A percentile compares a stretch with the other conserved stretches of the same genome.
These are phyloP conservation scores for Sporopachydermia cereana DNA, from an alignment of 1,139 yeast genomes.

Conservation along the genomic window DNA sequence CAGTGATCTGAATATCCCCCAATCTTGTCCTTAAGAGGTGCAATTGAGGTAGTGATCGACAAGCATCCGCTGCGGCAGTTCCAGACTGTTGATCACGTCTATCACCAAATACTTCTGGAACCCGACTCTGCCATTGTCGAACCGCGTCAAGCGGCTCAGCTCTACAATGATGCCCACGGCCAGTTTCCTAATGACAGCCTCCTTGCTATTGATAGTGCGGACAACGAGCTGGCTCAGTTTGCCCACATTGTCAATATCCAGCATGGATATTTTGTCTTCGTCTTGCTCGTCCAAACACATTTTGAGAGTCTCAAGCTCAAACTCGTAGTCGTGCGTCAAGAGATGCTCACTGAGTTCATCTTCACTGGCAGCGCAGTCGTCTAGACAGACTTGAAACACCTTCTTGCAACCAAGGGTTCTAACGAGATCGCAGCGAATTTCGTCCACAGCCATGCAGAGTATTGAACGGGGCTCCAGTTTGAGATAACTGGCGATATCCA, in stretches of 20 bases:
- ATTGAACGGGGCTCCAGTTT: not conserved
- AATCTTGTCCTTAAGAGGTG: not conserved
- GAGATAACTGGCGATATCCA: not conserved
- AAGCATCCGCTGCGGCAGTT: not conserved
- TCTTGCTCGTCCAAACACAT: not conserved
- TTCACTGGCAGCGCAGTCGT: not conserved
- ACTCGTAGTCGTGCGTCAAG: not conserved
- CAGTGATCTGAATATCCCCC: not conserved
- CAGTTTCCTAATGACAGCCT: not conserved
- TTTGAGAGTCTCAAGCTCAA: not conserved
- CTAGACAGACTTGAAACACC: not conserved
- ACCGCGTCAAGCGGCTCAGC: not conserved
- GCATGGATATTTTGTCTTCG: not conserved
- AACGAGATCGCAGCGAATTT: not conserved
- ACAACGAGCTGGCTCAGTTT: not conserved
- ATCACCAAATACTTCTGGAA: not conserved
- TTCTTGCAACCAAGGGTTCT: not conserved
- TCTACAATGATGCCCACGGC: not conserved
- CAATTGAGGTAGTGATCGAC: not conserved
- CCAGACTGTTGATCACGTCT: not conserved
- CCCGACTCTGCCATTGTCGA: not conserved
- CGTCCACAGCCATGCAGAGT: not conserved
- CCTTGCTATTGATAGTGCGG: not conserved
- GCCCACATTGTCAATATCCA: not conserved
- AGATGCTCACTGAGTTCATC: not conserved